Base-by-base conservation (phyloP, 1,284 basidiomycete genomes). In the Schizophyllum amplum region DNA sequence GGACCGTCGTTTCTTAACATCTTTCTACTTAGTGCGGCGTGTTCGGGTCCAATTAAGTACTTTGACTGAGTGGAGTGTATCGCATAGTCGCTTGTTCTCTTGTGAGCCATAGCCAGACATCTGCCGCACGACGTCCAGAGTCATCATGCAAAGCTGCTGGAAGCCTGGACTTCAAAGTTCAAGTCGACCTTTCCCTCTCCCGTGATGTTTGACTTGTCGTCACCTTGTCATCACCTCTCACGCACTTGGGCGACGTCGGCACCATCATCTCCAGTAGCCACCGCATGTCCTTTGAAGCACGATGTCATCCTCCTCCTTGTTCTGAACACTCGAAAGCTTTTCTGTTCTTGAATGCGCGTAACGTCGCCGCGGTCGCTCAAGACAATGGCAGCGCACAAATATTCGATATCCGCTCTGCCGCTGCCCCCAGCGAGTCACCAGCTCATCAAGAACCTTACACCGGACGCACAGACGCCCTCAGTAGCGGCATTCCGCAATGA, bases 371-470 rank as follows among this genome's bases (percentile, higher is more conserved):
- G n/a, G n/a, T n/a, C 33, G 33, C 7, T 42, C 13, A 42, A 17
- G 17, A 17, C 33, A 9, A 50, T 50, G 48, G 48, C 46, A 11
- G 15, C 46, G 17, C 46, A 23, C 17, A 50, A 57, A 68, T 66
- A 67, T 17, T 71, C 84, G 6, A 80, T 90, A 54, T 84, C 84
- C 50, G 73, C 76, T 2, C 77, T 92, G 24, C 89, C 89, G 17
- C 75, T 92, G 2, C 81, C 87, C 0, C 76, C 81, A 0, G 63
- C 77, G 2, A 70, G 80, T 2, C 78, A 83, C 50, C 73, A 85
- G 24, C 73, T 93, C 57, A 85, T 81, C 13, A 79, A 84, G 65
- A 82, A 84, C 58, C 81, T 94, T 53, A 87, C 81, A 0, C 80
- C 90, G 2, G 90, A 92, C 64, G 74, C 80, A 0, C 69, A 75